A percentile compares a stretch with the other conserved stretches of the same genome.
Conservation (phyloP, 768 basidiomycete genomes). For the Arthromyces matolae region DNA sequence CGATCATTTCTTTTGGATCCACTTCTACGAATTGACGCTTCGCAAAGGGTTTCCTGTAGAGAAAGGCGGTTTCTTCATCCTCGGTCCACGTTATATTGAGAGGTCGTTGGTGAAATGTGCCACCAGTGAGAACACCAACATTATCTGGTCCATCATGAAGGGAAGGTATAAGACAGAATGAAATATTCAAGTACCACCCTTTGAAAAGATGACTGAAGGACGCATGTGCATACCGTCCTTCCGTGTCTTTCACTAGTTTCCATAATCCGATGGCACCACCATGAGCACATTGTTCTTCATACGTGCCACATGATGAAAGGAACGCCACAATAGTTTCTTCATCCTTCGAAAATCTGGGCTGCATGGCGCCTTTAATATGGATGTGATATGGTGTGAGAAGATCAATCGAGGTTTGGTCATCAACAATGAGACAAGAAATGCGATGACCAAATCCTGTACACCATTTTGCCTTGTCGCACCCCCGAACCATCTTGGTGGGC, state of each 20-base stretch:
- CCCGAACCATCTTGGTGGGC: too few relatives aligned
- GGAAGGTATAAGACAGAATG: not conserved
- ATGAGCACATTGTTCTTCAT: too few relatives aligned
- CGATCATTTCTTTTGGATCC: not conserved
- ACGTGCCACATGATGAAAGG: not conserved
- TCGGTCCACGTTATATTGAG: not conserved
- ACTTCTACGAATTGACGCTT: not conserved
- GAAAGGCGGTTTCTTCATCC: not conserved
- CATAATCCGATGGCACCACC: not conserved
- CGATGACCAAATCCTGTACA: not conserved
- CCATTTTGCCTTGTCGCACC: too few relatives aligned
- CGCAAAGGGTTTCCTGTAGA: not conserved
- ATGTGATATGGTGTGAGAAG: not conserved
- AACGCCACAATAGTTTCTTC: conserved; percentile 1
- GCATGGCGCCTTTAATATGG: not conserved
- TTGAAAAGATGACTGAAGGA: not conserved
- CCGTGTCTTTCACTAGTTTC: not conserved
- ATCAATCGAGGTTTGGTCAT: not conserved
- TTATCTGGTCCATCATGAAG: not conserved
- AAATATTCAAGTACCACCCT: not conserved
- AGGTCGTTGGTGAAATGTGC: not conserved
- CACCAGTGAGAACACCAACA: not conserved
- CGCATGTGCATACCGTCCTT: not conserved
- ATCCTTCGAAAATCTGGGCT: not conserved
- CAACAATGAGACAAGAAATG: not conserved